phyloP scores from a whole-genome alignment of 495 filamentous ascomycete genomes.

The Zalerion maritima region DNA sequence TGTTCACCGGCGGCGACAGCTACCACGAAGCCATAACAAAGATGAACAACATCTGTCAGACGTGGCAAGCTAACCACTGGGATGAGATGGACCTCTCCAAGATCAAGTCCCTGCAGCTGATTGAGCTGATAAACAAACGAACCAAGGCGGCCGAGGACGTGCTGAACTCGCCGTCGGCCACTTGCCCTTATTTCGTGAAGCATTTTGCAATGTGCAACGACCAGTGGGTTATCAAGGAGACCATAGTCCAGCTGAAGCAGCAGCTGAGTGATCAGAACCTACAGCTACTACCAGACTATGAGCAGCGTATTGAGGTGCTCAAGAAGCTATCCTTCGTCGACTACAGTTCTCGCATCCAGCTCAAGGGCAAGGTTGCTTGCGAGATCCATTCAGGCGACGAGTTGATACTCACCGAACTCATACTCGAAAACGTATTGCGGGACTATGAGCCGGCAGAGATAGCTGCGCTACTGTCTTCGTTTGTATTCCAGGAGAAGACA shows the following conservation, averaged over 20 bases:
- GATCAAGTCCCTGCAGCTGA: slow-evolving; percentile 62
- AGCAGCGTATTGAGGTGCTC: slow-evolving; percentile 83
- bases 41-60: slow-evolving; percentile 43
- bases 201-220: slow-evolving; percentile 93
- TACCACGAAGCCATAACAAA: slow-evolving; percentile 38
- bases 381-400: slow-evolving; percentile 97
- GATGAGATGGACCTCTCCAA: slow-evolving; percentile 70
- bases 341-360: slow-evolving; percentile 62
- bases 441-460: slow-evolving; percentile 96
- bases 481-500: slow-evolving; percentile 98
- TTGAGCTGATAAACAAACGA: slow-evolving; percentile 58
- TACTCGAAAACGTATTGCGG: slow-evolving; percentile 90
- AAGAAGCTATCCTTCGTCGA: slow-evolving; percentile 87
- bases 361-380: slow-evolving; percentile 97
- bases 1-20: slow-evolving; percentile 30
- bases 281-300: slow-evolving; percentile 92
- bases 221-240: slow-evolving; percentile 85
- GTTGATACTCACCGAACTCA: slow-evolving; percentile 88
- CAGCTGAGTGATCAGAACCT: slow-evolving; percentile 93
- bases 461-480: slow-evolving; percentile 80
- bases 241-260: slow-evolving; percentile 69
- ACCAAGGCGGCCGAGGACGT: slow-evolving; percentile 42
- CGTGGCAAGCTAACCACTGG: slow-evolving; percentile 64
- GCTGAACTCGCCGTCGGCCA: slow-evolving; percentile 40
- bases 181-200: slow-evolving; percentile 65